Evolutionary conservation across 148 eudicot genomes (phyloP).

Genomic region (Vaccinium macrocarpon): DNA sequence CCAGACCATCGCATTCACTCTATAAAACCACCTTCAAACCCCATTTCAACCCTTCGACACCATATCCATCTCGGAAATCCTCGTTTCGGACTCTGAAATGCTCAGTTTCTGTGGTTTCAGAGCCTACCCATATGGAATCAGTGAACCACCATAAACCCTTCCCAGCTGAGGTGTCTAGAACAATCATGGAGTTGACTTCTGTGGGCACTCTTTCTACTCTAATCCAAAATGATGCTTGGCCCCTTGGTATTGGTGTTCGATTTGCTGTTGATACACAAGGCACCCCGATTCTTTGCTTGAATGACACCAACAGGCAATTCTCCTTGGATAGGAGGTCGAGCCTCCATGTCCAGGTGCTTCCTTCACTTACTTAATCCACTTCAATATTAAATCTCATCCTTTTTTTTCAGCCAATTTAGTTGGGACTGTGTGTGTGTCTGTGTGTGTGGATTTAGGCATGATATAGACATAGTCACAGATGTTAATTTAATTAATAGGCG

Average conservation of each 20-base stretch:
- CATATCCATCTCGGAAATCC: slow-evolving; percentile 28
- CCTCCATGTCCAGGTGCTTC: slow-evolving; percentile 76
- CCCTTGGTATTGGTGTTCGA: slow-evolving; percentile 67
- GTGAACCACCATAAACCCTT: slow-evolving; percentile 44
- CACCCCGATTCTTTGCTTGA: slow-evolving; percentile 53
- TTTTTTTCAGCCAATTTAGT: not conserved
- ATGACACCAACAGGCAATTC: slow-evolving; percentile 31
- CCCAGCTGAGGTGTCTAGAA: slow-evolving; percentile 86
- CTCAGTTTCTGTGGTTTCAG: slow-evolving; percentile 45
- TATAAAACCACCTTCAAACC: slow-evolving; percentile 12
- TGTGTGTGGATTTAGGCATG: not conserved
- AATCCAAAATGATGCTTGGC: slow-evolving; percentile 68
- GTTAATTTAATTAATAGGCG: not conserved
- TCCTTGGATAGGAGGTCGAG: slow-evolving; percentile 46
- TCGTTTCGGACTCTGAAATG: slow-evolving; percentile 29
- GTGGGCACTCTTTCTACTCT: slow-evolving; percentile 63
- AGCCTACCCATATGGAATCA: slow-evolving; percentile 30
- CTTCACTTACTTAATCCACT: not conserved
- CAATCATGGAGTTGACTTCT: slow-evolving; percentile 72
- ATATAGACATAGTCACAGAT: not conserved
- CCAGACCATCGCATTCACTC: slow-evolving; percentile 24
- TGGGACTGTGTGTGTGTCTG: not conserved
- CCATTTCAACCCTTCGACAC: slow-evolving; percentile 13
- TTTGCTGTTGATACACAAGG: slow-evolving; percentile 65
- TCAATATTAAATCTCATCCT: not conserved